These are phyloP conservation scores for Mycena galericulata DNA, from an alignment of 768 basidiomycete species.

Conservation along the genomic window DNA sequence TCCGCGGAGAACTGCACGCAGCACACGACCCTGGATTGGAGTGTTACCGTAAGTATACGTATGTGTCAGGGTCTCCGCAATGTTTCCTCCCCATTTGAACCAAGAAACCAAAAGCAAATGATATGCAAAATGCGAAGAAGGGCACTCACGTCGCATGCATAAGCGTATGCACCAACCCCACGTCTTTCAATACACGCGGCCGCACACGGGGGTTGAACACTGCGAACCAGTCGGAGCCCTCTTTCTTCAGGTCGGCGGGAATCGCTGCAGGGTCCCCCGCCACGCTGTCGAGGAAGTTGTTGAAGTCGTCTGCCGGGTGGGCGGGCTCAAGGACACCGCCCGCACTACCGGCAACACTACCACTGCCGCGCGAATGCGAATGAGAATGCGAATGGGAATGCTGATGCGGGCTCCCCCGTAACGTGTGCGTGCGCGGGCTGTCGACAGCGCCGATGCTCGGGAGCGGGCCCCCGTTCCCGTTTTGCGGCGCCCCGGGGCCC, in stretches of 20 bases:
- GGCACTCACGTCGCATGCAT: slow-evolving; percentile 80
- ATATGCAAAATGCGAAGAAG: no score
- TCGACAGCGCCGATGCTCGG: background rate
- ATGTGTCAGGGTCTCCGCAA: background rate
- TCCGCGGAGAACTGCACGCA: slow-evolving; percentile 96
- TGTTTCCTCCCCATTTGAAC: no score
- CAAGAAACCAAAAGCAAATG: slow-evolving; percentile 4
- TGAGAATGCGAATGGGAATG: no score
- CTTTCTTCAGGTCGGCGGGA: slow-evolving; percentile 67
- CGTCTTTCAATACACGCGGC: slow-evolving; percentile 67
- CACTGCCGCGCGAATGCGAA: no score
- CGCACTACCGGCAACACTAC: no score
- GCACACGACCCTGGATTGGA: slow-evolving; percentile 73
- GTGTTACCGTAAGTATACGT: no score
- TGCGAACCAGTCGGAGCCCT: slow-evolving; percentile 89
- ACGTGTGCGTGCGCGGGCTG: slow-evolving; percentile 26
- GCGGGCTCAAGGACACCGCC: no score
- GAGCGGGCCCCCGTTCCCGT: slow-evolving; percentile 2
- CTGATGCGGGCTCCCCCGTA: no score
- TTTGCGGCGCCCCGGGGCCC: background rate
- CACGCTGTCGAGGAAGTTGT: slow-evolving; percentile 62
- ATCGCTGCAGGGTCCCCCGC: slow-evolving; percentile 58
- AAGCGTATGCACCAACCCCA: slow-evolving; percentile 82
- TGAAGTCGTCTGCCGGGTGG: no score
- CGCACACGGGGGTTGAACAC: slow-evolving; percentile 85